A percentile compares a stretch with the other conserved stretches of the same genome.
phyloP scores from a whole-genome alignment of 176 grass and related monocot species.

The Luzula sylvatica region DNA sequence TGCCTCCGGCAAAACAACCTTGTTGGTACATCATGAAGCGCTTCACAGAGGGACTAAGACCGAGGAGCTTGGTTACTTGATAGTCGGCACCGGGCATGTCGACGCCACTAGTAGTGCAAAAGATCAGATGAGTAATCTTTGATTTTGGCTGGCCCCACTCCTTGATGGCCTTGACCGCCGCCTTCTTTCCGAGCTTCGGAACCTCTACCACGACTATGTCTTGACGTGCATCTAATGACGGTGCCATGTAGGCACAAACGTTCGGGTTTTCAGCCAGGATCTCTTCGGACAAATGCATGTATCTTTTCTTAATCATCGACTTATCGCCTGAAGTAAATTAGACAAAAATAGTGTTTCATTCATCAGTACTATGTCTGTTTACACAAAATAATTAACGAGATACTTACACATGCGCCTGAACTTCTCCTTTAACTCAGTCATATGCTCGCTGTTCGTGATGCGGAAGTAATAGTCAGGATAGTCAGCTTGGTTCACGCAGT shows the following conservation, averaged over 20 bases:
- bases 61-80: conserved; percentile 18
- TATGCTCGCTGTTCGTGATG: no score
- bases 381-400: no score
- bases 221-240: conserved; percentile 13
- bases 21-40: conserved; percentile 22
- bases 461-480: no score
- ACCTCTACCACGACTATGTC: conserved; percentile 12
- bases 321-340: no score
- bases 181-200: conserved; percentile 17
- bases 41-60: conserved; percentile 3
- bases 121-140: conserved; percentile 13
- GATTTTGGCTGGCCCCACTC: conserved; percentile 19
- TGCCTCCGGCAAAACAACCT: conserved; percentile 14
- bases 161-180: conserved; percentile 17
- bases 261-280: conserved; percentile 12
- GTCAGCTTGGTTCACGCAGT: no score
- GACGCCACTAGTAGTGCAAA: conserved; percentile 15
- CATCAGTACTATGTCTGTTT: no score
- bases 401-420: conserved; percentile 33
- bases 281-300: conserved; percentile 18
- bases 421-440: conserved; percentile 15
- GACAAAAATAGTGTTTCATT: no score
- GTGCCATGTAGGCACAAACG: conserved; percentile 12
- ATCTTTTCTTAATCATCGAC: conserved; percentile 20
- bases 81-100: conserved; percentile 18